Base-by-base conservation (phyloP, 805 yeast genomes). In the Barnettozyma californica region DNA sequence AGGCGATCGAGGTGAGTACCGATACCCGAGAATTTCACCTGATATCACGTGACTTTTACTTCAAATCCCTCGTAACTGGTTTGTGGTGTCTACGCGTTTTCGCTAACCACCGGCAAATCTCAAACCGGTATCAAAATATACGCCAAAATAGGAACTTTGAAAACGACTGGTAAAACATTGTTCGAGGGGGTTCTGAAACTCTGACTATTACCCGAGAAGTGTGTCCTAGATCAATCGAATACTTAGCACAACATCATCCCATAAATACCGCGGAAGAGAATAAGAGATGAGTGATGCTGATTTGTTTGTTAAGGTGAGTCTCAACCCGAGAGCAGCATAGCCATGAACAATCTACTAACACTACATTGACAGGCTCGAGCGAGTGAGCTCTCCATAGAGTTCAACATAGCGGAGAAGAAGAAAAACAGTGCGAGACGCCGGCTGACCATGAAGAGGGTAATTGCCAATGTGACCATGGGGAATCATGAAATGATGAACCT, bases 391-490 rank as follows among this genome's bases (percentile, higher is more conserved):
- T 45, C 56, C 18, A 48, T 59, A 3, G 71, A 67, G 49, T 44
- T 67, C 13, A 67, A 68, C 29, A 58, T 54, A 35, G 53, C 61
- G 7, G 71, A 69, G 25, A 70, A 68, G 50, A 74, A 70, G 60
- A 73, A 72, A 56, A 60, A 63, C 21, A 61, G 57, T 3, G 48
- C 66, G n/a, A 70, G 65, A 53, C 63, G 63, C 42, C 79, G 76
- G 56, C 67, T 69, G 10, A 75, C 82, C 1, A 63, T 92, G 59
- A 83, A 83, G 63, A 86, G 85, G 59, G 76, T 89, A 25, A 73
- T 91, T 8, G 92, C 96, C 39, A 91, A 90, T 65, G 76, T 89
- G 65, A 84, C 95, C 6, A 74, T 89, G 66, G 89, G 90, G 44
- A 88, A 87, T 63, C 76, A 76, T 48, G 97, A 92, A 60, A 79